phyloP scores from a whole-genome alignment of 2,329 filamentous ascomycete genomes.

The Diaporthe citri region DNA sequence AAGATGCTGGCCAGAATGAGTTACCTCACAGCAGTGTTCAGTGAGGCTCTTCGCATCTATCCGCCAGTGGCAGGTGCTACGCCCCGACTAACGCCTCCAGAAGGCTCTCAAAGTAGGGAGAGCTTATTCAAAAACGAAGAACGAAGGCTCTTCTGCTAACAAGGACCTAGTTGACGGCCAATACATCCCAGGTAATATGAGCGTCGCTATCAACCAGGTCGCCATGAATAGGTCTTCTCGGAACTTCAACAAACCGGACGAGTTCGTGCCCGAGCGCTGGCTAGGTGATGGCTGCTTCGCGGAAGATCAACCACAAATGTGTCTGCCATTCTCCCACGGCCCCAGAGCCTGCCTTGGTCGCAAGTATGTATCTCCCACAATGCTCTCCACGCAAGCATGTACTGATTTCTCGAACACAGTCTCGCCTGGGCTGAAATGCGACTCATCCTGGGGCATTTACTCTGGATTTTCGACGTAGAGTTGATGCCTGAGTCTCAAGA shows the following conservation, averaged over 20 bases:
- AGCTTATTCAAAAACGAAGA: too few species aligned
- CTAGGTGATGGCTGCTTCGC: slow-evolving; percentile 14
- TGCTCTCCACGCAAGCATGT: too few species aligned
- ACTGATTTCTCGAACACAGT: neutral
- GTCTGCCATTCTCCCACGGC: slow-evolving; percentile 49
- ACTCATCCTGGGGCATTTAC: neutral
- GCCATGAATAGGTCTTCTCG: neutral
- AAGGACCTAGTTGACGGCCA: slow-evolving; percentile 2
- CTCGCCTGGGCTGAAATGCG: slow-evolving; percentile 20
- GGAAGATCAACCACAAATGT: slow-evolving; percentile 43
- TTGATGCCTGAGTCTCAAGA: neutral
- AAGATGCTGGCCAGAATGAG: slow-evolving; percentile 44
- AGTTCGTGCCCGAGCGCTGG: slow-evolving; percentile 27
- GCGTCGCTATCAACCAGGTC: slow-evolving; percentile 15
- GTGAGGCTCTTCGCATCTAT: slow-evolving; percentile 54
- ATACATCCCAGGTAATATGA: slow-evolving; percentile 16
- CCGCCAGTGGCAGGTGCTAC: slow-evolving; percentile 43
- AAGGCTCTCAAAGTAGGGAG: neutral
- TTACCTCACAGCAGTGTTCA: slow-evolving; percentile 52
- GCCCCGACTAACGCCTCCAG: slow-evolving; percentile 6
- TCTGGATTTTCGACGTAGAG: slow-evolving; percentile 17
- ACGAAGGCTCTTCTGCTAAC: too few species aligned
- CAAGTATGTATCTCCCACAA: slow-evolving; percentile 39
- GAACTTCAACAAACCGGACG: slow-evolving; percentile 1
- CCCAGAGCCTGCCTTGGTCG: slow-evolving; percentile 50